Evolutionary conservation across 345 rosid species (phyloP).

Genomic region (Syzygium grande): DNA sequence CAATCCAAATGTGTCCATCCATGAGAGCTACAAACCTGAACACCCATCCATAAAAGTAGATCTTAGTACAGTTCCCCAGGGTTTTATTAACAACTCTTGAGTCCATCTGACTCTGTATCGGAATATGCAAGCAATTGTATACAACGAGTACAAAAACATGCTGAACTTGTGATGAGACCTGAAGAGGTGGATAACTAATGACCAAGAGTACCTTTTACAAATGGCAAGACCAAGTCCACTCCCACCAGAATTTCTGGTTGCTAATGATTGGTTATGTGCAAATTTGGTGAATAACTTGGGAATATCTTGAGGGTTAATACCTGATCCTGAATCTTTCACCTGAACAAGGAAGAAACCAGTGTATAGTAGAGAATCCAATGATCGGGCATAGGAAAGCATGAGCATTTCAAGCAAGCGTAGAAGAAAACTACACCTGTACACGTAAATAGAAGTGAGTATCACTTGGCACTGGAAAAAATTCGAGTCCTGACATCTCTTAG

Average conservation of each 20-base stretch:
- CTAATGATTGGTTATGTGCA: constrained; percentile 67
- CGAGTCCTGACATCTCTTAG: constrained; percentile 50
- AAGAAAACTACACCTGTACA: constrained; percentile 59
- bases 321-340: constrained; percentile 92
- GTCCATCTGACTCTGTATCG: not conserved
- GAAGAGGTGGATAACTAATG: not conserved
- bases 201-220: constrained; percentile 68
- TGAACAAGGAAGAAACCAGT: constrained; percentile 14
- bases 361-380: not conserved
- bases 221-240: constrained; percentile 98
- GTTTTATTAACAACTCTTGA: not conserved
- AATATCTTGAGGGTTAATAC: constrained; percentile 81
- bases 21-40: constrained; percentile 92
- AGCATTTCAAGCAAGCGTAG: not conserved
- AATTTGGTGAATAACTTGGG: constrained; percentile 86
- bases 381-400: not conserved
- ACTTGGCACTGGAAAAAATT: constrained; percentile 48
- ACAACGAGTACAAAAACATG: not conserved
- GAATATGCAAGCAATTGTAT: not conserved
- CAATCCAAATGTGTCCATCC: constrained; percentile 97
- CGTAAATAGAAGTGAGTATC: constrained; percentile 77
- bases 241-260: constrained; percentile 63
- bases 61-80: not conserved
- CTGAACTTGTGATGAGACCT: not conserved
- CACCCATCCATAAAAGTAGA: constrained; percentile 5